Evolutionary conservation across 345 rosid genomes (phyloP), one percentile per base, ranked within the genome.

Genomic region (Hypericum perforatum): DNA sequence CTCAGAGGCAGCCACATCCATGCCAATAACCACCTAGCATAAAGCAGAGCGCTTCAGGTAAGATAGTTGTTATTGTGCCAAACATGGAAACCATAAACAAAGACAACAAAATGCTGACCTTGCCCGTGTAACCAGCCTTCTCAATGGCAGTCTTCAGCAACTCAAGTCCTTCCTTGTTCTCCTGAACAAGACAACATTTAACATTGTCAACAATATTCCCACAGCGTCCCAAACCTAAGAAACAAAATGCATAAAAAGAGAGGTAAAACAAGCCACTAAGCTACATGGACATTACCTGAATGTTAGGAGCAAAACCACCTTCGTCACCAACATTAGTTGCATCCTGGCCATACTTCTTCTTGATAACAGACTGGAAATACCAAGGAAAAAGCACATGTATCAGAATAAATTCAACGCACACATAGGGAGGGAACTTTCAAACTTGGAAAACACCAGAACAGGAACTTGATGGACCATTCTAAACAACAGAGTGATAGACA

Each of bases 1-100:
- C 62, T 92, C 98, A 15, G 98, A 92, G 40, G 98, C 98, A 52
- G 98, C 98, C 56, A 92, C 98, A 72, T 92, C 98, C 98, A 92
- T 92, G 59, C 98, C 98, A 53, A 92, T 92, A 66, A 92, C 95
- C 61, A 92, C 95, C 96, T 91, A 70, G 45, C 10, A 10, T 22
- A 45, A 54, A 10, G n/a, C 55, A 61, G 12, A 11, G 44, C 10
- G 22, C 16, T 15, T 37, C 57, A 6, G 49, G 54, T 58, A 7
- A 29, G 39, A 12, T 43, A 39, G 0, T 39, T 12, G 39, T 42
- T 59, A 61, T 37, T 16, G 22, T 14, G 29, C 16, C 36, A 32
- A 51, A 2, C 8, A 42, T 16, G 38, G 6, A 52, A 45, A 11
- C 0, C 8, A 4, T 37, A 45, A 5, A 11, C 6, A 40, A 36